Evolutionary conservation across 768 basidiomycete species (phyloP).

Genomic region (Glaciozyma antarctica): DNA sequence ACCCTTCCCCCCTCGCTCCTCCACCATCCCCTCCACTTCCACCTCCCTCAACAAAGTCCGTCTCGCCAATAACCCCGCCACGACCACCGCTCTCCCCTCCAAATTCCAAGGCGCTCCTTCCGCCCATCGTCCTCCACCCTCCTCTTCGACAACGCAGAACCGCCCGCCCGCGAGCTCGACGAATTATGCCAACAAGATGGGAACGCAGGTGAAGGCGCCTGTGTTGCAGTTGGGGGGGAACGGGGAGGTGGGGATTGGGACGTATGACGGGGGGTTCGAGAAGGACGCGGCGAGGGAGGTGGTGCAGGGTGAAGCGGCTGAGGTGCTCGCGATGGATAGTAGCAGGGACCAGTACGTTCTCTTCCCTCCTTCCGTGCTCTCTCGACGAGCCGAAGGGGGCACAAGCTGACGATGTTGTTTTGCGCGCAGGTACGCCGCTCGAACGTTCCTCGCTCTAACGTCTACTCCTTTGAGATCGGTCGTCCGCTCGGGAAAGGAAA

Average conservation of each 20-base stretch:
- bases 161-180: too few relatives aligned
- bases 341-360: constrained; percentile 39
- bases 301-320: constrained; percentile 57
- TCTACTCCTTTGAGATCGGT: constrained; percentile 85
- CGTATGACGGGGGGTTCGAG: constrained; percentile 95
- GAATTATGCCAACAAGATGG: too few relatives aligned
- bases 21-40: not conserved
- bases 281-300: constrained; percentile 58
- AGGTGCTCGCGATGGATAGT: constrained; percentile 74
- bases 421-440: not conserved
- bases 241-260: constrained; percentile 50
- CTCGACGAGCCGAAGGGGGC: too few relatives aligned
- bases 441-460: constrained; percentile 42
- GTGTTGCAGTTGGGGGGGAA: too few relatives aligned
- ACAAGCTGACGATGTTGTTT: too few relatives aligned
- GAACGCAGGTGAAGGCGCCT: too few relatives aligned
- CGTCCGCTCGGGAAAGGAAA: constrained; percentile 97
- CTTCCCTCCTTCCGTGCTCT: not conserved
- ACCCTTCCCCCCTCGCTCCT: not conserved
- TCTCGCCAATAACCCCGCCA: not conserved
- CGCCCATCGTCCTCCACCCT: not conserved
- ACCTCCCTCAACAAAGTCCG: not conserved
- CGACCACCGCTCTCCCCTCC: constrained; percentile 12
- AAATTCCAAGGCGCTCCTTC: constrained; percentile 14
- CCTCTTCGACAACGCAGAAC: too few relatives aligned